Evolutionary conservation across 176 grass and related monocot genomes (phyloP), one percentile per base, ranked within the genome.

Genomic region (Elaeis guineensis): DNA sequence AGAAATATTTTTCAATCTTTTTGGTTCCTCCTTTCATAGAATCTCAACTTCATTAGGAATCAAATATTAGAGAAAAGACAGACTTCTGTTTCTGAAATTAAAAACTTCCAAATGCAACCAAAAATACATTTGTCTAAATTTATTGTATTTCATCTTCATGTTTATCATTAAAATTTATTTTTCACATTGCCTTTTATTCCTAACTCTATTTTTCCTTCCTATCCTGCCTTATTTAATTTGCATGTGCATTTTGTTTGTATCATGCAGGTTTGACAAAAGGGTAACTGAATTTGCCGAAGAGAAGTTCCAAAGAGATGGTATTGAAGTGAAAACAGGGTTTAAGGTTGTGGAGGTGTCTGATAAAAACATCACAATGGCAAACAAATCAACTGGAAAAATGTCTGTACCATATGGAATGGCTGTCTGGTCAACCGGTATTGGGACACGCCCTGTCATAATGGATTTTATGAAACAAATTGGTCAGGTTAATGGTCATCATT

Each of bases 401-500:
- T 73, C 81, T 62, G 69, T 98, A 25, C 88, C 93, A 70, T 98
- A 92, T 51, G 87, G 93, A 75, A 89, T 98, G 93, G 87, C 84
- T 70, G 87, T 98, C 19, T 98, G 93, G 93, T 92, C 93, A 19
- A 80, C 93, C 39, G 93, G 93, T 28, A 92, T 92, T 58, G 93
- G 93, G 32, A 89, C 93, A 20, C 87, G 84, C 58, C 93, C 93
- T 49, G 72, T 98, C 61, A 67, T 98, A 62, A 54, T 82, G 55
- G 79, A 98, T 16, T 98, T 98, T 69, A 98, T 98, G 93, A 92
- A 92, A 89, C 88, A 89, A 73, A 92, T 98, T 80, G 82, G 79
- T 61, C 93, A 98, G 92, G 92, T 97, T 74, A 28, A 30, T 15
- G 1, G 35, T 19, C 19, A 19, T 5, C 4, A 53, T 55, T 23